Conservation (phyloP, 495 filamentous ascomycete species). For the Tirmania nivea region DNA sequence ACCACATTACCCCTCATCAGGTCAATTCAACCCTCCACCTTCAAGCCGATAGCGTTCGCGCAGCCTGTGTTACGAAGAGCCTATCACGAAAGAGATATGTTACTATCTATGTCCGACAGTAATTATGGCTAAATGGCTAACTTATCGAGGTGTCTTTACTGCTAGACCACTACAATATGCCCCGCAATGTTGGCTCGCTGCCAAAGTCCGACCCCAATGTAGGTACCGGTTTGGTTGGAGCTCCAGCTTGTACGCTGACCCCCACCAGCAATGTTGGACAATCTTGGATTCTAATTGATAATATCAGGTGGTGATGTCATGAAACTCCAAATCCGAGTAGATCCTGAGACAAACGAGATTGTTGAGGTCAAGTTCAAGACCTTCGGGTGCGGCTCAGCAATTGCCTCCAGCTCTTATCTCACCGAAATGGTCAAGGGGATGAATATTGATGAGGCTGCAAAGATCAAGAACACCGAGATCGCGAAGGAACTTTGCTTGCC, state of each 20-base stretch:
- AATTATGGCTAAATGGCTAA: constrained; percentile 3
- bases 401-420: constrained; percentile 72
- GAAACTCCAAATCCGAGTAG: constrained; percentile 95
- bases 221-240: constrained; percentile 92
- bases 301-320: constrained; percentile 66
- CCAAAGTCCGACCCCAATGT: constrained; percentile 66
- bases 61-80: constrained; percentile 2
- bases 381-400: constrained; percentile 91
- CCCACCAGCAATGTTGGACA: not conserved
- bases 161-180: constrained; percentile 82
- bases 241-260: constrained; percentile 37
- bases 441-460: constrained; percentile 81
- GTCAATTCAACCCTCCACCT: not conserved
- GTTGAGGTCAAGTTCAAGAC: constrained; percentile 95
- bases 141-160: constrained; percentile 21
- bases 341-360: constrained; percentile 72
- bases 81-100: constrained; percentile 20
- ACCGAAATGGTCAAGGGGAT: constrained; percentile 86
- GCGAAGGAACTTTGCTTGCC: constrained; percentile 88
- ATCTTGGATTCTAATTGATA: not conserved
- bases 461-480: constrained; percentile 90
- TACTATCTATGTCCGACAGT: not conserved
- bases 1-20: not conserved
- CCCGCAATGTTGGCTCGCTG: constrained; percentile 87
- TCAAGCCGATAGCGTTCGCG: not conserved